A percentile compares a stretch with the other conserved stretches of the same genome.
These are phyloP conservation scores for Trichoderma sp. DNA, from an alignment of 2,329 filamentous ascomycete species.

Conservation along the genomic window DNA sequence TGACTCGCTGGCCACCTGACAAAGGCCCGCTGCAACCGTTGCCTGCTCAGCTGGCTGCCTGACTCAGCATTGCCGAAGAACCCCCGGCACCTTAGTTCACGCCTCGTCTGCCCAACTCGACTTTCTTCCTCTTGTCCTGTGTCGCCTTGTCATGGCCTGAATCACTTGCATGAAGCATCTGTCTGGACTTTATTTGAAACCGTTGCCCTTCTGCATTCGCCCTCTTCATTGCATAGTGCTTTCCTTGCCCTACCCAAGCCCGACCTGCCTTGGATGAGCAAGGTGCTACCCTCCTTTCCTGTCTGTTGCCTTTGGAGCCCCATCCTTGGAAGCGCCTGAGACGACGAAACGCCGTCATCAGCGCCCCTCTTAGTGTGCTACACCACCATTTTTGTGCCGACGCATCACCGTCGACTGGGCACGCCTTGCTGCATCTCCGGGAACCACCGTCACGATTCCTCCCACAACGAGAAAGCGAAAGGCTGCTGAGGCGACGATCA, in stretches of 20 bases:
- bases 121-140: slow-evolving; percentile 3
- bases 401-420: slow-evolving; percentile 16
- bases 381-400: background rate
- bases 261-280: background rate
- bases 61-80: slow-evolving; percentile 20
- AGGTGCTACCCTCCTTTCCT: background rate
- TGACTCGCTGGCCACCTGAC: slow-evolving; percentile 20
- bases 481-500: slow-evolving; percentile 62
- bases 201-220: background rate
- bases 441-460: slow-evolving; percentile 52
- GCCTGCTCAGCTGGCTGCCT: slow-evolving; percentile 15
- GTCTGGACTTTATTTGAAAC: background rate
- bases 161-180: slow-evolving; percentile 10
- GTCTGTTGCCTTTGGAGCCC: background rate
- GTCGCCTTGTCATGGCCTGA: slow-evolving; percentile 19
- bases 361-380: slow-evolving; percentile 17
- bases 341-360: slow-evolving; percentile 1
- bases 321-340: background rate
- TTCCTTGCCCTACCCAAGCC: background rate
- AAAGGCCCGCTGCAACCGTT: background rate
- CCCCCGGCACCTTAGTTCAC: slow-evolving; percentile 11
- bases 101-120: slow-evolving; percentile 13
- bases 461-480: slow-evolving; percentile 59
- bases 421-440: background rate
- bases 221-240: background rate